Evolutionary conservation across 2,329 filamentous ascomycete species (phyloP), one percentile per base, ranked within the genome.

Genomic region (Scleromitrula shiraiana): DNA sequence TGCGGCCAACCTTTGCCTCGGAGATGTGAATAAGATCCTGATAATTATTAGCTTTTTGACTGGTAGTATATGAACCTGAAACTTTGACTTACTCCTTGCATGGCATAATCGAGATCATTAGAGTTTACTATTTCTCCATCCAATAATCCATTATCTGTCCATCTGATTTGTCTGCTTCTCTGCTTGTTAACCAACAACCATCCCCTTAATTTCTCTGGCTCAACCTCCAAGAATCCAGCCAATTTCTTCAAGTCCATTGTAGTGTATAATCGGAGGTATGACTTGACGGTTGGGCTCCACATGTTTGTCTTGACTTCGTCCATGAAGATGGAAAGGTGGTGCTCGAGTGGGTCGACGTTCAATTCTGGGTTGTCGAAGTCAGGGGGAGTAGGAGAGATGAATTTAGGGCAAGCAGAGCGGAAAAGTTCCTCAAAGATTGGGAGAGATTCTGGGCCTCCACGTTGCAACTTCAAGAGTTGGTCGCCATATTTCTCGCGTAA

Each of bases 301-400:
- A 98, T 93, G 72, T 95, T 97, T 72, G 88, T 96, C 82, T 95
- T 95, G 69, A 98, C 91, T 75, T 98, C 93, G 61, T 96, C 90
- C 91, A 98, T 97, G 77, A 98, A 98, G 72, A 98, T 85, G 62
- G 86, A 77, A 56, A 95, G 82, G 72, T 98, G 91, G 76, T 98
- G 93, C 74, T 98, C 91, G 58, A 96, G 81, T 36, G 93, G 93
- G 73, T 98, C 93, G 62, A 97, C 77, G 76, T 98, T 98, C 71
- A 90, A 72, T 70, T 90, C 83, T 55, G 93, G 89, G 78, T 94
- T 91, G 67, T 97, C 93, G 69, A 98, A 98, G 73, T 98, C 90
- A 45, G 93, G 93, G 50, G 90, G 88, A 15, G 93, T 93, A 43
- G 93, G 93, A 54, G 85, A 94, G 78, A 98, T 98, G 78, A 98